These are phyloP conservation scores for Halophytophthora batemanensis DNA, from an alignment of 352 stramenopile genomes.

Conservation along the genomic window DNA sequence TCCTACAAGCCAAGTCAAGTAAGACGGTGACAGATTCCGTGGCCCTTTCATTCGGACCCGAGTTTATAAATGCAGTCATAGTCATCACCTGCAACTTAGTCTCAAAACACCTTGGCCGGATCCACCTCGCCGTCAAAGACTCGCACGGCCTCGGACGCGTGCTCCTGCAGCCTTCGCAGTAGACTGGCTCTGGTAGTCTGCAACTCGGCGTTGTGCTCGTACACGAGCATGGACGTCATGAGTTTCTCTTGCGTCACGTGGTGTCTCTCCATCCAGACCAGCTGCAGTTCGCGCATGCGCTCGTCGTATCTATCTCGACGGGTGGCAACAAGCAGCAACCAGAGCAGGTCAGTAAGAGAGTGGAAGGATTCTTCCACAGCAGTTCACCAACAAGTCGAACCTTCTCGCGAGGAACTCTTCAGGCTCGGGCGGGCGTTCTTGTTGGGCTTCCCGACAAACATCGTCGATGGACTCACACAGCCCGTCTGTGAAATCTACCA, in stretches of 20 bases:
- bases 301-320: slow-evolving; percentile 8
- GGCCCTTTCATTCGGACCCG: too few relatives aligned
- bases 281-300: slow-evolving; percentile 6
- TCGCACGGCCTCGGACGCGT: slow-evolving; percentile 10
- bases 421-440: slow-evolving; percentile 4
- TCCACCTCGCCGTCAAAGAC: slow-evolving; percentile 13
- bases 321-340: not conserved
- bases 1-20: too few relatives aligned
- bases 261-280: slow-evolving; percentile 10
- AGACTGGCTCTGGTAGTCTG: slow-evolving; percentile 6
- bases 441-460: slow-evolving; percentile 12
- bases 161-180: slow-evolving; percentile 9
- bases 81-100: not conserved
- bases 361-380: too few relatives aligned
- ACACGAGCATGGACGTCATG: slow-evolving; percentile 17
- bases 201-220: slow-evolving; percentile 8
- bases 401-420: slow-evolving; percentile 15
- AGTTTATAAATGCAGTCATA: not conserved
- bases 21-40: too few relatives aligned
- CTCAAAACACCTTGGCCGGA: slow-evolving; percentile 11
- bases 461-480: slow-evolving; percentile 14
- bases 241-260: slow-evolving; percentile 16
- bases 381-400: not conserved
- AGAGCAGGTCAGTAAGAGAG: not conserved
- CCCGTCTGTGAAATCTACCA: slow-evolving; percentile 8